Conservation (phyloP, 1,284 basidiomycete species). For the Leccinum ponderosum region DNA sequence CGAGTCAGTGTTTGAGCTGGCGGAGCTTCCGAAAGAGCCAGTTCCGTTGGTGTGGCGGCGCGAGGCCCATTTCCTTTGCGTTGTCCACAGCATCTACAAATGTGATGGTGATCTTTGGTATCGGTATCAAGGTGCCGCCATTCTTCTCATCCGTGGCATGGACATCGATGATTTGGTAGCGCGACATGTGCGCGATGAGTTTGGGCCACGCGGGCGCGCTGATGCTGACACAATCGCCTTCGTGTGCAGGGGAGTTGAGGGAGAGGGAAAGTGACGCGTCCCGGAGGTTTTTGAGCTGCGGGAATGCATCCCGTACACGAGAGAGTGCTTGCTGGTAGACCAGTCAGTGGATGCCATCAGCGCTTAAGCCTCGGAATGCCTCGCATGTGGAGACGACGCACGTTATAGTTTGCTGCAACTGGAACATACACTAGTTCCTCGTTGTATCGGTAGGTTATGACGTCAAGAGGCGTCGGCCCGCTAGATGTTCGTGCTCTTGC, state of each 20-base stretch:
- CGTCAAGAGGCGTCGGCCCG: constrained; percentile 29
- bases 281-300: constrained; percentile 41
- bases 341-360: background rate
- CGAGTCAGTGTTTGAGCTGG: background rate
- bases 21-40: constrained; percentile 22
- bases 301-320: constrained; percentile 47
- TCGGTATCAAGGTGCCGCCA: background rate
- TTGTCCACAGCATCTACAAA: constrained; percentile 14
- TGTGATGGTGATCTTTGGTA: constrained; percentile 25
- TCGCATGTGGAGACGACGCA: constrained; percentile 24
- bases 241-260: constrained; percentile 37
- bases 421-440: constrained; percentile 54
- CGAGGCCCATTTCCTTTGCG: constrained; percentile 6
- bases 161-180: constrained; percentile 58
- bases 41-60: constrained; percentile 19
- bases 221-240: constrained; percentile 46
- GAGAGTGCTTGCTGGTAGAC: constrained; percentile 50
- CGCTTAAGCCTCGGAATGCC: background rate
- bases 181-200: constrained; percentile 43
- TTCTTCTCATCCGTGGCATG: constrained; percentile 26
- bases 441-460: constrained; percentile 53
- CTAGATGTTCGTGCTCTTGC: background rate
- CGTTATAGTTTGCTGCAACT: constrained; percentile 46
- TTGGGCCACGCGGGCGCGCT: constrained; percentile 55
- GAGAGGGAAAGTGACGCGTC: constrained; percentile 49